phyloP scores from a whole-genome alignment of 202 grass and related monocot species.

The Carex arenaria region DNA sequence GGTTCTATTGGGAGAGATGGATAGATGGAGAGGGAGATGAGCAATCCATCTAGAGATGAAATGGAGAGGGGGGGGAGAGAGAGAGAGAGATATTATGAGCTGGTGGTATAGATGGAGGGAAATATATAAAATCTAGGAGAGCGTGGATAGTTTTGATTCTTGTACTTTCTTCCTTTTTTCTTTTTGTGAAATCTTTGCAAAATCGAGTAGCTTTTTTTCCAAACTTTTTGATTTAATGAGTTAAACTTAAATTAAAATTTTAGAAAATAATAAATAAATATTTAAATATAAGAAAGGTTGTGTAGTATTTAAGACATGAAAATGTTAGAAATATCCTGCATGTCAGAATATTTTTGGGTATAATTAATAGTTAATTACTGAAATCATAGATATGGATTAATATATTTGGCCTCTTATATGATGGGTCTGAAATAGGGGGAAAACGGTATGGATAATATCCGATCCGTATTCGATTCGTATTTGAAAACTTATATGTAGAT shows the following conservation, averaged over 20 bases:
- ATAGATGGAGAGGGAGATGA: constrained; percentile 20
- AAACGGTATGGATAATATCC: no score
- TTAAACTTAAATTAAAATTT: background rate
- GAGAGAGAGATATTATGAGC: background rate
- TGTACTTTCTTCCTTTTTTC: background rate
- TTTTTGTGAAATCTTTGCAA: constrained; percentile 12
- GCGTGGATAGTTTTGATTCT: constrained; percentile 10
- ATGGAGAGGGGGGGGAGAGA: background rate
- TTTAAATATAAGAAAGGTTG: no score
- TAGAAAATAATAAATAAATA: background rate
- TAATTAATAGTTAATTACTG: no score
- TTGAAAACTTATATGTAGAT: no score
- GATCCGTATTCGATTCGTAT: no score
- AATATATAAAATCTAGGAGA: constrained; percentile 14
- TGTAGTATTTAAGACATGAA: no score
- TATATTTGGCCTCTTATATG: no score
- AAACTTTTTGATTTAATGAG: background rate
- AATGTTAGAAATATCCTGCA: no score
- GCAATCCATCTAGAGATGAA: background rate
- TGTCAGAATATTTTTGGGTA: no score
- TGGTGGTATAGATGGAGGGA: constrained; percentile 9
- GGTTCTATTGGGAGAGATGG: background rate
- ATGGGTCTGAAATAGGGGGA: no score
- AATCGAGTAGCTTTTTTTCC: constrained; percentile 1
- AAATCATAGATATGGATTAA: no score